phyloP scores from a whole-genome alignment of 257 asterid genomes.

The Solanum gracilifrons region DNA sequence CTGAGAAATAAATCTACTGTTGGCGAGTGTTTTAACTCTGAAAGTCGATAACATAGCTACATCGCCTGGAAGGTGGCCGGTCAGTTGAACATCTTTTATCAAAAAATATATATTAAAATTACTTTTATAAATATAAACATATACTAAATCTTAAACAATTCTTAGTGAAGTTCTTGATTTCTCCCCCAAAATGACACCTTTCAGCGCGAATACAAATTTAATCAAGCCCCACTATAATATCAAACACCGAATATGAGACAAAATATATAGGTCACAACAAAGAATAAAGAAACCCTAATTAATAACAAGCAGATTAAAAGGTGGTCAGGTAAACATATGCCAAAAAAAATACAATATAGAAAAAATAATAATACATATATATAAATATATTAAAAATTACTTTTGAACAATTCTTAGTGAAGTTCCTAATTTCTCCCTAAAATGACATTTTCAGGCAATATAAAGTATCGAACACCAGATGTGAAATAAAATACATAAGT shows the following conservation, averaged over 20 bases:
- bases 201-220: neutral
- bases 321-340: too few species aligned
- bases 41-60: neutral
- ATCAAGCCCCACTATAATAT: too few species aligned
- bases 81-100: neutral
- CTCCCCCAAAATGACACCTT: neutral
- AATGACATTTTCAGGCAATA: too few species aligned
- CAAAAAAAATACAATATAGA: too few species aligned
- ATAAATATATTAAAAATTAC: too few species aligned
- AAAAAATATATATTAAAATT: neutral
- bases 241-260: neutral
- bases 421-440: neutral
- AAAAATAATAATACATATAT: neutral
- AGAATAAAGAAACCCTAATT: neutral
- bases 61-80: accelerated
- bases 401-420: neutral
- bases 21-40: neutral
- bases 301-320: neutral
- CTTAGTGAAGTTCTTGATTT: neutral
- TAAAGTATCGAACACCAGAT: neutral
- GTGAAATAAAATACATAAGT: too few species aligned
- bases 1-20: neutral
- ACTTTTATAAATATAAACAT: neutral
- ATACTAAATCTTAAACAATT: neutral
- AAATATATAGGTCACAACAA: neutral